A percentile compares a stretch with the other conserved stretches of the same genome.
These are phyloP conservation scores for Mycena venus DNA, from an alignment of 768 basidiomycete genomes.

Conservation along the genomic window DNA sequence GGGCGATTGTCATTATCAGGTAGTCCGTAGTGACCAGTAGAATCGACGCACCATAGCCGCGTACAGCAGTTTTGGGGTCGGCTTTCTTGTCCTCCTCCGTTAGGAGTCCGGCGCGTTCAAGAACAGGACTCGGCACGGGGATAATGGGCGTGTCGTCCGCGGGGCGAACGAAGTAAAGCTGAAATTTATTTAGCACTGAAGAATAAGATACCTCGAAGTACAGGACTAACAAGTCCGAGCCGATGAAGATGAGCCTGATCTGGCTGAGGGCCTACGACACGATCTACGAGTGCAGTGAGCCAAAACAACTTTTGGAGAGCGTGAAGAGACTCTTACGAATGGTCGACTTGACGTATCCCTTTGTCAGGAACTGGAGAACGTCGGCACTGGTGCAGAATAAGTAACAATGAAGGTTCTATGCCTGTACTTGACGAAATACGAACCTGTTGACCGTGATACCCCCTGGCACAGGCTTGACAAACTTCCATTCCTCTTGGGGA, in stretches of 20 bases:
- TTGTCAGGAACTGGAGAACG: slow-evolving; percentile 57
- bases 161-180: slow-evolving; percentile 26
- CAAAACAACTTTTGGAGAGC: not conserved
- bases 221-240: slow-evolving; percentile 9
- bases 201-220: no score
- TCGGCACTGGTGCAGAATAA: slow-evolving; percentile 30
- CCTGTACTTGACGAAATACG: not conserved
- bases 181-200: not conserved
- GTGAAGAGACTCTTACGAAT: slow-evolving; percentile 1
- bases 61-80: slow-evolving; percentile 21
- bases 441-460: slow-evolving; percentile 42
- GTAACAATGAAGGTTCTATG: not conserved
- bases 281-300: not conserved
- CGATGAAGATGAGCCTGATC: slow-evolving; percentile 24
- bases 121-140: slow-evolving; percentile 23
- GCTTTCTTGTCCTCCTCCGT: slow-evolving; percentile 24
- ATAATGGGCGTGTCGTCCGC: slow-evolving; percentile 19
- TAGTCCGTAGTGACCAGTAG: not conserved
- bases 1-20: no score
- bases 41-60: slow-evolving; percentile 7
- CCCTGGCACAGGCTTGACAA: slow-evolving; percentile 47
- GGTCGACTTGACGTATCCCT: slow-evolving; percentile 27
- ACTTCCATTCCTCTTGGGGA: slow-evolving; percentile 50
- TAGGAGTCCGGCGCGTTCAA: slow-evolving; percentile 18
- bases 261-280: slow-evolving; percentile 18